Percentiles rank a stretch among this genome's conserved stretches.
Conservation (phyloP, 768 basidiomycete species). For the Filobasidium floriforme region DNA sequence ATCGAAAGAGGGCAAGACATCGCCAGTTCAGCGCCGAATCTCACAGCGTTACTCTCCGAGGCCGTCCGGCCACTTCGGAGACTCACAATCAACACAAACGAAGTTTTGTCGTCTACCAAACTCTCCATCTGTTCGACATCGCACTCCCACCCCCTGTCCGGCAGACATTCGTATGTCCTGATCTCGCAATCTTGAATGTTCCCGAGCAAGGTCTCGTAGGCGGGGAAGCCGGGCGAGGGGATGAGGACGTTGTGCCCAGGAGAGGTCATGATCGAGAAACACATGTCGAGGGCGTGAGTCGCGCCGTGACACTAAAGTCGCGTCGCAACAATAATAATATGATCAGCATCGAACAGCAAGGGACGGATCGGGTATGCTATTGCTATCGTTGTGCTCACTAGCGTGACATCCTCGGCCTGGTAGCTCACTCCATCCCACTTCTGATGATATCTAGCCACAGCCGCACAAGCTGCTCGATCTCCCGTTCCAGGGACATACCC, state of each 20-base stretch:
- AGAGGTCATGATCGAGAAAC: conserved; percentile 37
- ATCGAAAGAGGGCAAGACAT: neutral
- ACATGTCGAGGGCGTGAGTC: conserved; percentile 43
- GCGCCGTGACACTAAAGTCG: conserved; percentile 42
- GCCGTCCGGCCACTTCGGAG: too few relatives aligned
- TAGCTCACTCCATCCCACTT: conserved; percentile 39
- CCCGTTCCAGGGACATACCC: conserved; percentile 43
- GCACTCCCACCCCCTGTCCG: conserved; percentile 43
- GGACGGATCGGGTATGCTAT: neutral
- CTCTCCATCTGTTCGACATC: conserved; percentile 40
- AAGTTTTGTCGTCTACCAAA: conserved; percentile 44
- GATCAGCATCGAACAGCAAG: neutral
- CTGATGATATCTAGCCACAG: conserved; percentile 43
- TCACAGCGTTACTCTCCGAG: too few relatives aligned
- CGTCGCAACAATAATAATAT: neutral
- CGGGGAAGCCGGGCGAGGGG: conserved; percentile 44
- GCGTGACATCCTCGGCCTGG: conserved; percentile 30
- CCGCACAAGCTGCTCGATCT: conserved; percentile 35
- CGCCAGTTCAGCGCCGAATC: too few relatives aligned
- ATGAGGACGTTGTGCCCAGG: conserved; percentile 44
- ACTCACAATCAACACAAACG: conserved; percentile 42
- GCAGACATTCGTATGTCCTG: conserved; percentile 44
- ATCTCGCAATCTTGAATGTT: conserved; percentile 34
- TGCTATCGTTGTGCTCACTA: conserved; percentile 28
- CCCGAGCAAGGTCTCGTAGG: conserved; percentile 41